These are phyloP conservation scores for Senna siamea DNA, from an alignment of 306 rosid genomes.

Conservation along the genomic window DNA sequence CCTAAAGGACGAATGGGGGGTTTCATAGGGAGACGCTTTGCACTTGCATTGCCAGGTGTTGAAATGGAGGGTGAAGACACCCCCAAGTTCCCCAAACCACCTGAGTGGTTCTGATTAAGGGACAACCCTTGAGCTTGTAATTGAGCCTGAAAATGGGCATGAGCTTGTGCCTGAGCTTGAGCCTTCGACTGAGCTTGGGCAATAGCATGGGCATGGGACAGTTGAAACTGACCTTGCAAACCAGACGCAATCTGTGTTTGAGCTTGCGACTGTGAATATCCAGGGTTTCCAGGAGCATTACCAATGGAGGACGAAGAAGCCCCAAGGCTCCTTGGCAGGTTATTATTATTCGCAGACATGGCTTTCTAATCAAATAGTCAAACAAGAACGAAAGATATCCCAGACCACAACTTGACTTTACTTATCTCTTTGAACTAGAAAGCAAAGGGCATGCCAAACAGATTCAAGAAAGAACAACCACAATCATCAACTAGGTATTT, in stretches of 20 bases:
- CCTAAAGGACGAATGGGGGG: constrained; percentile 83
- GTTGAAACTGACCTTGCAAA: constrained; percentile 79
- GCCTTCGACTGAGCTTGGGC: constrained; percentile 92
- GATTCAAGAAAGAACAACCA: too few species aligned
- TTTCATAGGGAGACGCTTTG: constrained; percentile 71
- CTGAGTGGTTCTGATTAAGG: constrained; percentile 63
- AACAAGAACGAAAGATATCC: constrained; percentile 22
- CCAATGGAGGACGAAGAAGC: constrained; percentile 81
- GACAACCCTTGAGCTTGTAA: constrained; percentile 89
- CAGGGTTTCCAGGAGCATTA: constrained; percentile 66
- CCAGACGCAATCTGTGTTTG: constrained; percentile 74
- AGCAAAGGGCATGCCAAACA: background rate
- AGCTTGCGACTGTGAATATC: constrained; percentile 70
- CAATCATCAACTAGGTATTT: too few species aligned
- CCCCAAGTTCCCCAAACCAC: constrained; percentile 44
- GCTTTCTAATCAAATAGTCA: constrained; percentile 45
- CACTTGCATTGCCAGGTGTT: constrained; percentile 54
- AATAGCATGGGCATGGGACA: constrained; percentile 90
- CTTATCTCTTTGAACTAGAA: constrained; percentile 23
- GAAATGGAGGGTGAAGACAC: constrained; percentile 50
- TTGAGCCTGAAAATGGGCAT: background rate
- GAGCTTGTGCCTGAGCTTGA: constrained; percentile 69
- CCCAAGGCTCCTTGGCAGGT: constrained; percentile 76
- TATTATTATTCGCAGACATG: constrained; percentile 87
- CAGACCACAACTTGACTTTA: constrained; percentile 30